Percentiles rank a stretch among this genome's conserved stretches.
Evolutionary conservation across 345 rosid genomes (phyloP).

Genomic region (Populus nigra): DNA sequence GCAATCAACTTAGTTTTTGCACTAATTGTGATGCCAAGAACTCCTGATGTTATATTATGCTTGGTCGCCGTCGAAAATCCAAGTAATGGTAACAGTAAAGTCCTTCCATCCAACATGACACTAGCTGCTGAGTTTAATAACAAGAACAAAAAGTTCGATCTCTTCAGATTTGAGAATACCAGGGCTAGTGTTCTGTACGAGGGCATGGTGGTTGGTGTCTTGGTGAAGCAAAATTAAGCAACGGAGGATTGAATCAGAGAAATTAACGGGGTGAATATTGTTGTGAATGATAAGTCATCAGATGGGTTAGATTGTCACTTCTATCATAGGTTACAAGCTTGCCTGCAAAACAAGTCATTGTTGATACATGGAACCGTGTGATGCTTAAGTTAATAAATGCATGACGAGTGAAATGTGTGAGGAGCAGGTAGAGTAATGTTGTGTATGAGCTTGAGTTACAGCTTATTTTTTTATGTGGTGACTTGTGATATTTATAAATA

Average conservation of each 20-base stretch:
- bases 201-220: slow-evolving; percentile 23
- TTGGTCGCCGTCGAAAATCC: slow-evolving; percentile 27
- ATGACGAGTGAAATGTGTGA: no score
- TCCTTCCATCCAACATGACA: slow-evolving; percentile 38
- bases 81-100: slow-evolving; percentile 13
- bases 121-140: slow-evolving; percentile 36
- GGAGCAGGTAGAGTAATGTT: no score
- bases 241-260: slow-evolving; percentile 40
- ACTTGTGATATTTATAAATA: no score
- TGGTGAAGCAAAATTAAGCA: slow-evolving; percentile 23
- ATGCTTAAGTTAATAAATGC: no score
- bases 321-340: no score
- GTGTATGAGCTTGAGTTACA: no score
- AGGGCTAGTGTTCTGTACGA: slow-evolving; percentile 28
- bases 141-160: slow-evolving; percentile 48
- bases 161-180: slow-evolving; percentile 32
- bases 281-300: slow-evolving; percentile 41
- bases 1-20: slow-evolving; percentile 32
- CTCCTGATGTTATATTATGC: slow-evolving; percentile 30
- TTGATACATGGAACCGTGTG: no score
- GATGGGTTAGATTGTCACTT: not conserved
- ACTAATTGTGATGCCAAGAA: slow-evolving; percentile 27
- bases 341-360: no score
- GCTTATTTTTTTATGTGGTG: no score
- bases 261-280: slow-evolving; percentile 32